phyloP scores from a whole-genome alignment of 306 rosid species.

The Arachis stenosperma region DNA sequence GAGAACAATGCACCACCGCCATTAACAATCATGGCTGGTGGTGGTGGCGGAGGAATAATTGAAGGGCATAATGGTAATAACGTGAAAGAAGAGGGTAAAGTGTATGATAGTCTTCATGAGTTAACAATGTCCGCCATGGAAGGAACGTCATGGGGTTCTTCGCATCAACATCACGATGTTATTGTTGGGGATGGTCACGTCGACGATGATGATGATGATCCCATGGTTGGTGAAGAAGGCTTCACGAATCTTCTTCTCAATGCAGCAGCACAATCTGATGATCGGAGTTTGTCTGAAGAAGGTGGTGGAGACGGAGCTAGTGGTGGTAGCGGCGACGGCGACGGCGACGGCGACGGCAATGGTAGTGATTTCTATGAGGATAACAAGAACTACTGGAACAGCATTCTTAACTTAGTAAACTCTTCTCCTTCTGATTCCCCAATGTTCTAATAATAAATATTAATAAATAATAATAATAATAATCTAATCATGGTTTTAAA shows the following conservation, averaged over 20 bases:
- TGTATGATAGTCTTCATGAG: conserved; percentile 56
- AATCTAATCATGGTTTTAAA: no score
- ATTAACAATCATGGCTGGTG: conserved; percentile 43
- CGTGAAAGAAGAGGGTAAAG: conserved; percentile 53
- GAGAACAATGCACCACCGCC: conserved; percentile 41
- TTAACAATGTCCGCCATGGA: conserved; percentile 60
- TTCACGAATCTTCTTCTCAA: conserved; percentile 88
- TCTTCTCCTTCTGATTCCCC: conserved; percentile 87
- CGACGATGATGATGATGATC: conserved; percentile 34
- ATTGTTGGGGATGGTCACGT: conserved; percentile 3
- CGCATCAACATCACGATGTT: conserved; percentile 45
- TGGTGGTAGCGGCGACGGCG: conserved; percentile 15
- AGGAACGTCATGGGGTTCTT: conserved; percentile 48
- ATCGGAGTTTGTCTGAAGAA: conserved; percentile 64
- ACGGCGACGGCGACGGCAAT: conserved; percentile 12
- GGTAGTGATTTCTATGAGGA: conserved; percentile 69
- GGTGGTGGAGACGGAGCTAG: conserved; percentile 45
- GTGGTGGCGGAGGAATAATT: neutral
- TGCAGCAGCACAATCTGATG: conserved; percentile 50
- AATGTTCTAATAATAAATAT: conserved; percentile 52
- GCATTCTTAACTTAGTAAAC: conserved; percentile 90
- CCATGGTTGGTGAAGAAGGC: conserved; percentile 67
- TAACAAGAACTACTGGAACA: conserved; percentile 91
- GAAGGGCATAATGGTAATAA: neutral
- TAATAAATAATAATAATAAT: no score